Evolutionary conservation across 2,329 filamentous ascomycete species (phyloP).

Genomic region (Neurospora crassa): DNA sequence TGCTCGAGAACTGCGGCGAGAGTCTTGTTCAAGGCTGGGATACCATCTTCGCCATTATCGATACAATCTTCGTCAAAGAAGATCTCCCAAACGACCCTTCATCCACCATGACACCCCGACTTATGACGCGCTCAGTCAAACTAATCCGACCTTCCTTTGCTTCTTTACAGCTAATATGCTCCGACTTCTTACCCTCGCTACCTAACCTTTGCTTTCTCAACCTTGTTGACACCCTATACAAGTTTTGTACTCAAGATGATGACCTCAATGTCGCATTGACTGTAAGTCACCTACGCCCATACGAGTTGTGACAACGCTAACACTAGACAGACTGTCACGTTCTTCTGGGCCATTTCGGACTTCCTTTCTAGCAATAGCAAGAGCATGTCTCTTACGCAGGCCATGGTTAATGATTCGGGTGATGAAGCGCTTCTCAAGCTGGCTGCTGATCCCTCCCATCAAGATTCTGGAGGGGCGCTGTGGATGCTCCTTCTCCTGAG

Average conservation of each 20-base stretch:
- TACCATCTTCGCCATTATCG: slow-evolving; percentile 74
- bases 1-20: slow-evolving; percentile 85
- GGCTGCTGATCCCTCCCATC: slow-evolving; percentile 48
- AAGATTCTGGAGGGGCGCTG: slow-evolving; percentile 58
- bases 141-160: slow-evolving; percentile 81
- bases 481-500: slow-evolving; percentile 71
- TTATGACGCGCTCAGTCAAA: slow-evolving; percentile 55
- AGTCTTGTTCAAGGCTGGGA: slow-evolving; percentile 76
- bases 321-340: slow-evolving; percentile 63
- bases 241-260: slow-evolving; percentile 80
- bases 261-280: slow-evolving; percentile 94
- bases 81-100: slow-evolving; percentile 25
- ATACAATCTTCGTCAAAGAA: slow-evolving; percentile 60
- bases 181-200: slow-evolving; percentile 75
- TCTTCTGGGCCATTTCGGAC: slow-evolving; percentile 93
- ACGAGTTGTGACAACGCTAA: slow-evolving; percentile 4
- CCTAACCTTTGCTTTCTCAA: slow-evolving; percentile 63
- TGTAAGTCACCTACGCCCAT: slow-evolving; percentile 34
- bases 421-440: slow-evolving; percentile 48
- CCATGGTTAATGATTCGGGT: slow-evolving; percentile 43
- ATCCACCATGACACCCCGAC: slow-evolving; percentile 20
- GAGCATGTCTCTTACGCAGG: slow-evolving; percentile 47
- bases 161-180: slow-evolving; percentile 85
- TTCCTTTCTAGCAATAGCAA: slow-evolving; percentile 58
- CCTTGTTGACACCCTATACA: slow-evolving; percentile 78